Conservation (phyloP, 2,329 filamentous ascomycete genomes). For the Coleophoma eucalyptorum region DNA sequence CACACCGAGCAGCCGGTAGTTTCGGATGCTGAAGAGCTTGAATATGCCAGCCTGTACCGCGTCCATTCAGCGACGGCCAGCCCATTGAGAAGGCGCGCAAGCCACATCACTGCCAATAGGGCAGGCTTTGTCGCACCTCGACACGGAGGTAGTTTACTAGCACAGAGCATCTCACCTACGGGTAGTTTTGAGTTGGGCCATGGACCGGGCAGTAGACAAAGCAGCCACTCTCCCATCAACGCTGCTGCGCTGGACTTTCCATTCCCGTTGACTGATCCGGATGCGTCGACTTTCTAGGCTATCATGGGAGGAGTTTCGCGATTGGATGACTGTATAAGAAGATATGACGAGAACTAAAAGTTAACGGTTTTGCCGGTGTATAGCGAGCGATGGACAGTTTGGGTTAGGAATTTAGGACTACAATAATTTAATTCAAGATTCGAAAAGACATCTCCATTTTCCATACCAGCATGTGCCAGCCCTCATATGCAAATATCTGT, state of each 20-base stretch:
- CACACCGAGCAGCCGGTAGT: no score
- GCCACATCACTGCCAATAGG: neutral
- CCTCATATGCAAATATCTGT: no score
- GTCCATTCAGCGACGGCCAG: slow-evolving; percentile 15
- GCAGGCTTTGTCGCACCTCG: neutral
- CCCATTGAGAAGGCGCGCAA: slow-evolving; percentile 12
- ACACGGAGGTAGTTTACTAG: neutral
- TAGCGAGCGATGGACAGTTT: no score
- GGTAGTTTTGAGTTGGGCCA: neutral
- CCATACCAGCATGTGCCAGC: no score
- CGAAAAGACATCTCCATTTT: no score
- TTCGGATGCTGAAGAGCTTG: neutral
- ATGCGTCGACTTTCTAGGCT: neutral
- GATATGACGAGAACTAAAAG: no score
- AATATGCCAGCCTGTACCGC: slow-evolving; percentile 14
- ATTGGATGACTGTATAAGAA: no score
- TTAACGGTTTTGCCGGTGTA: no score
- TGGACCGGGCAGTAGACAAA: neutral
- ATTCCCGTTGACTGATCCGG: neutral
- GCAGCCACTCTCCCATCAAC: no score
- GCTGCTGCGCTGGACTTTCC: neutral
- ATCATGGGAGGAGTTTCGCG: no score
- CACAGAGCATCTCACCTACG: neutral
- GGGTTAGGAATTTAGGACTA: no score
- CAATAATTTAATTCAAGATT: no score